Base-by-base conservation (phyloP, 306 rosid genomes). In the Cercis canadensis region DNA sequence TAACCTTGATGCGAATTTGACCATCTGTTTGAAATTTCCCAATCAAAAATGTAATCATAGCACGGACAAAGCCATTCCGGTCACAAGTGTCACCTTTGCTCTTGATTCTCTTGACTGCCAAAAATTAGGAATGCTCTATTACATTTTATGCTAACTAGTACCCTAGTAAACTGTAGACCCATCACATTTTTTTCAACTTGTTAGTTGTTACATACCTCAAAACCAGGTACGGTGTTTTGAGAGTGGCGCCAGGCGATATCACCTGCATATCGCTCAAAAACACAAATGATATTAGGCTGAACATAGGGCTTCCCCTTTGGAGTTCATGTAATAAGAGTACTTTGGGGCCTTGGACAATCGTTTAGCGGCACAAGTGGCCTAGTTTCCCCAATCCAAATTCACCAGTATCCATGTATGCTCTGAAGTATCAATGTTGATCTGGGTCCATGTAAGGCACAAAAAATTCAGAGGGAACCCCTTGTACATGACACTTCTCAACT, bases 381-480 rank as follows among this genome's bases (percentile, higher is more conserved):
- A 3, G 86, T 55, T 13, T 85, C 69, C 89, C 84, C 56, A 85
- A 81, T 63, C 86, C 86, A 31, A 81, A 85, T 64, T 81, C 89
- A 2, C 84, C 86, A 0, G 89, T 84, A 53, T 85, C 89, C 86
- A 85, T 85, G 24, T 85, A 81, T 11, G 86, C 82, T 75, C 78
- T 85, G 36, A 85, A 85, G 16, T 81, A 85, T 86, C 89, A 85
- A 0, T 82, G 84, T 8, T 79, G 84, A 0, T 86, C 68, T 2
- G 86, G 89, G 61, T 85, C 86, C 89, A 85, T 85, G 21, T 81
- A 81, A 19, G 86, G 89, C 41, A 85, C 86, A 65, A 85, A 85
- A 57, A 85, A 31, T 54, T 85, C 84, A 7, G 86, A 81, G 11
- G 79, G 3, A 72, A 75, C 7, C 86, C 89, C 60, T 85, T 85